Conservation (phyloP, 1,284 basidiomycete genomes). For the Marasmius oreades region DNA sequence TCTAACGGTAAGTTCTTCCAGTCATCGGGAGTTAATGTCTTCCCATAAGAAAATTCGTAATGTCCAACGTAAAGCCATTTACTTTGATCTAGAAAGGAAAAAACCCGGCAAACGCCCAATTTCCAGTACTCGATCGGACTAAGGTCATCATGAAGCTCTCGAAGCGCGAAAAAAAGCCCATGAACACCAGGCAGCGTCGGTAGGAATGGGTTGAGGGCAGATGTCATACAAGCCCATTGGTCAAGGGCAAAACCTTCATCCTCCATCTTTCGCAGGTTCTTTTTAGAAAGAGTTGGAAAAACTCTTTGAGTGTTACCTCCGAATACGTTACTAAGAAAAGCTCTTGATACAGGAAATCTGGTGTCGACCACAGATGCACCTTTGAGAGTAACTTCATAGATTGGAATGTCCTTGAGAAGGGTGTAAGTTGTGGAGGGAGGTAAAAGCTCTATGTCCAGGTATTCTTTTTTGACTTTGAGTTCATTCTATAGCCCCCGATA, state of each 20-base stretch:
- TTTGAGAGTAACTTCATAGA: not conserved
- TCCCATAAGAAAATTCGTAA: not conserved
- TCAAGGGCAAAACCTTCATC: not conserved
- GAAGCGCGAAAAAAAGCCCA: not conserved
- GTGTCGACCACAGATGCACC: not conserved
- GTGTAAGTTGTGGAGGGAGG: not conserved
- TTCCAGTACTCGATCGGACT: not conserved
- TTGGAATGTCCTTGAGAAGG: not conserved
- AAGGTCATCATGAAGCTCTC: not conserved
- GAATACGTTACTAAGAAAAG: not conserved
- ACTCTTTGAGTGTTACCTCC: not conserved
- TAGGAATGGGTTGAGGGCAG: not conserved
- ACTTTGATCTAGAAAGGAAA: not conserved
- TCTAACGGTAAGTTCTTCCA: not conserved
- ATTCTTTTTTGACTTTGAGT: not conserved
- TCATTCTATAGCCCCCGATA: not conserved
- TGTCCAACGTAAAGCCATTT: not conserved
- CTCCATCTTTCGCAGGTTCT: not conserved
- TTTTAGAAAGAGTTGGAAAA: not conserved
- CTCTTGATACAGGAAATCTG: not conserved
- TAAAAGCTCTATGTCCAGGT: not conserved
- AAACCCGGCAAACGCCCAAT: not conserved
- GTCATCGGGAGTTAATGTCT: not conserved
- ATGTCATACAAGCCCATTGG: not conserved
- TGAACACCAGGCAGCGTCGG: not conserved